Percentiles rank a stretch among this genome's conserved stretches.
Evolutionary conservation across 306 rosid species (phyloP).

Genomic region (Medicago ruthenica): DNA sequence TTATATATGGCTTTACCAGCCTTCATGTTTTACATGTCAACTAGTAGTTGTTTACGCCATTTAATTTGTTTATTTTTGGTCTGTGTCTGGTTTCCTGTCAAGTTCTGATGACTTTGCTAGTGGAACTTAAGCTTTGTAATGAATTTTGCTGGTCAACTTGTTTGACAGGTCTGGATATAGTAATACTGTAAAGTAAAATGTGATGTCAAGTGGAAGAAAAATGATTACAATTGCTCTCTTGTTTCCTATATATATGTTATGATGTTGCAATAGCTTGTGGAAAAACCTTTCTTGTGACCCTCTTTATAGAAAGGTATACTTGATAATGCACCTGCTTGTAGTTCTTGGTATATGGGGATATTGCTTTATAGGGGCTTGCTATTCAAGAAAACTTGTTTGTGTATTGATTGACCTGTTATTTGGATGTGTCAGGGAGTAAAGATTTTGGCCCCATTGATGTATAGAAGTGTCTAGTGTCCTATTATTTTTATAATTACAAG

Average conservation of each 20-base stretch:
- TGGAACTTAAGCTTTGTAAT: conserved; percentile 12
- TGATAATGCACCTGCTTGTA: background rate
- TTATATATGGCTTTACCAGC: background rate
- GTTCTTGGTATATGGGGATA: background rate
- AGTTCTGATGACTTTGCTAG: background rate
- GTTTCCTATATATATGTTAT: conserved; percentile 6
- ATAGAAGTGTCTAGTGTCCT: background rate
- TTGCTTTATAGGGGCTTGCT: background rate
- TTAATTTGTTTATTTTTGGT: background rate
- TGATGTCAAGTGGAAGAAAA: background rate
- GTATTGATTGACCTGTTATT: background rate
- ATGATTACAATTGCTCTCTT: background rate
- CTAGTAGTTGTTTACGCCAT: background rate
- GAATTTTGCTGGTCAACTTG: conserved; percentile 3
- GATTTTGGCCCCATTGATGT: conserved; percentile 7
- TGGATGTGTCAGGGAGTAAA: background rate
- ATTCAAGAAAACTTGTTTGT: background rate
- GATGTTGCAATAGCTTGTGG: background rate
- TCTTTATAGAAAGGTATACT: background rate
- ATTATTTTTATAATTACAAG: background rate
- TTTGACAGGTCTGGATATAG: background rate
- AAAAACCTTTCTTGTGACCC: background rate
- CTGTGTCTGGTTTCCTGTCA: background rate
- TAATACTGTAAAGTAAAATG: background rate
- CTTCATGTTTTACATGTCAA: background rate